phyloP scores from a whole-genome alignment of 179 eudicot genomes.

The Silene noctiflora region DNA sequence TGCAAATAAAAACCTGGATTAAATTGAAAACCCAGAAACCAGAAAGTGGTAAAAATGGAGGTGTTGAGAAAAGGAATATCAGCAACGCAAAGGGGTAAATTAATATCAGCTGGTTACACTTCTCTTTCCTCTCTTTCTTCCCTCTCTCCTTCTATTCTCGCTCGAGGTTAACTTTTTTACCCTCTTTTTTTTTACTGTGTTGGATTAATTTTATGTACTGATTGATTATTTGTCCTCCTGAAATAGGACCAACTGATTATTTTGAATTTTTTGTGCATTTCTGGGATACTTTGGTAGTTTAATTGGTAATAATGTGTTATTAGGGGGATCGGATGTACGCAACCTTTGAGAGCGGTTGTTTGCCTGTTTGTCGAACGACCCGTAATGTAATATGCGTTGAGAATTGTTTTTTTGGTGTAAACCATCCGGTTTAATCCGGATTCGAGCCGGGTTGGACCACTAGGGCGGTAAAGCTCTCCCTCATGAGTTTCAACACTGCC shows the following conservation, averaged over 20 bases:
- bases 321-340: no score
- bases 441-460: no score
- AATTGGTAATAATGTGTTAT: background rate
- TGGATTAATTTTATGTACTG: background rate
- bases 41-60: constrained; percentile 46
- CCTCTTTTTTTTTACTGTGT: background rate
- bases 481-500: no score
- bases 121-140: constrained; percentile 64
- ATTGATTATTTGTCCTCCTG: constrained; percentile 22
- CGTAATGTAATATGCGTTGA: no score
- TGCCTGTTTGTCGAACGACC: no score
- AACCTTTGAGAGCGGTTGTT: no score
- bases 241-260: background rate
- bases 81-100: constrained; percentile 61
- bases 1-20: no score
- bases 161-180: constrained; percentile 43
- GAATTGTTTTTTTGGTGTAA: no score
- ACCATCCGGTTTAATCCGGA: no score
- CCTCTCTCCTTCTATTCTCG: constrained; percentile 50
- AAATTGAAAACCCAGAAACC: no score
- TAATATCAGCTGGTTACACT: constrained; percentile 77
- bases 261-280: no score
- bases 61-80: constrained; percentile 53
- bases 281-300: background rate
- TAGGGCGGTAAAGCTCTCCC: no score